These are phyloP conservation scores for Phytophthora brassicae DNA, from an alignment of 352 stramenopile species.

Conservation along the genomic window DNA sequence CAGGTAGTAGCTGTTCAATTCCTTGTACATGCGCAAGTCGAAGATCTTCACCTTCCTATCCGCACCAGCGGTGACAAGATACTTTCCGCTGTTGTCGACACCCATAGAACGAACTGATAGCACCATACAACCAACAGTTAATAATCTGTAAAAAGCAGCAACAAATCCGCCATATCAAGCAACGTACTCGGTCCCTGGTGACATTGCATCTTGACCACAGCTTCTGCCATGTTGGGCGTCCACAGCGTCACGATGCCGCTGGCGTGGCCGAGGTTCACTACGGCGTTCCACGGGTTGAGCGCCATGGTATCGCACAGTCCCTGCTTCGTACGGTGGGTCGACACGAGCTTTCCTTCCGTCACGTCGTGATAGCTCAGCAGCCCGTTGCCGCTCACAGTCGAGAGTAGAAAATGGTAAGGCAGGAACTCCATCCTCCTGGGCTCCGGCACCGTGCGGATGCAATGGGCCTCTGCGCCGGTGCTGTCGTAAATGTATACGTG, in stretches of 20 bases:
- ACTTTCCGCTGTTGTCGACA: conserved; percentile 92
- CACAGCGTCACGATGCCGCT: conserved; percentile 99
- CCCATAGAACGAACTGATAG: conserved; percentile 86
- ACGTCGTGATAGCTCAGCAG: conserved; percentile 97
- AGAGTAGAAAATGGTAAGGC: conserved; percentile 98
- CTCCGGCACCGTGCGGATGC: conserved; percentile 91
- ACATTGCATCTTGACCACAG: conserved; percentile 97
- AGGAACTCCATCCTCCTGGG: conserved; percentile 95
- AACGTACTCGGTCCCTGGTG: conserved; percentile 93
- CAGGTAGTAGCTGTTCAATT: conserved; percentile 94
- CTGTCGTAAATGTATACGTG: conserved; percentile 99
- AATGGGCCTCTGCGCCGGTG: conserved; percentile 96
- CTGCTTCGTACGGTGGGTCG: conserved; percentile 91
- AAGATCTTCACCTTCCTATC: conserved; percentile 97
- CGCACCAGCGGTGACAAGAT: conserved; percentile 95
- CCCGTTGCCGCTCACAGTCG: conserved; percentile 91
- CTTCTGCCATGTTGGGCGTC: conserved; percentile 93
- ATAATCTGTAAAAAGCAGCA: background rate
- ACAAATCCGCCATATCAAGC: background rate
- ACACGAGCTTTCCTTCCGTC: conserved; percentile 93
- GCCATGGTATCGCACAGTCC: conserved; percentile 92
- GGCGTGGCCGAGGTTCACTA: conserved; percentile 96
- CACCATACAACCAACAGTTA: conserved; percentile 15
- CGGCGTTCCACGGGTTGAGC: conserved; percentile 96
- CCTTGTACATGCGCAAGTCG: conserved; percentile 96